A percentile compares a stretch with the other conserved stretches of the same genome.
Evolutionary conservation across 495 filamentous ascomycete species (phyloP).

Genomic region (Platismatia glauca): DNA sequence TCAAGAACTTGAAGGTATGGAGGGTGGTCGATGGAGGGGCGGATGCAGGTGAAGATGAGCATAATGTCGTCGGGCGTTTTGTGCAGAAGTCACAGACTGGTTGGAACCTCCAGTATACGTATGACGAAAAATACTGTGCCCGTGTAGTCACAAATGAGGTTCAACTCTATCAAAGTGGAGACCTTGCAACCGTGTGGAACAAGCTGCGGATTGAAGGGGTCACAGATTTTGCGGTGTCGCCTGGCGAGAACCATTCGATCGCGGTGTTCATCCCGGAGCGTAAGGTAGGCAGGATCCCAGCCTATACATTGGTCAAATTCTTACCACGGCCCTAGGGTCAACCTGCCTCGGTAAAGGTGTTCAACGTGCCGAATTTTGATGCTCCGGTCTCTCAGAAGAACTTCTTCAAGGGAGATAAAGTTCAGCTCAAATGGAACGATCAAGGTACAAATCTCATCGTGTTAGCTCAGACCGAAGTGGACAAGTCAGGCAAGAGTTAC

Average conservation of each 20-base stretch:
- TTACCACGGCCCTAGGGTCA: constrained; percentile 51
- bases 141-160: constrained; percentile 93
- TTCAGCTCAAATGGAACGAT: constrained; percentile 94
- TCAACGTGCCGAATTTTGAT: constrained; percentile 77
- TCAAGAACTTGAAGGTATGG: constrained; percentile 97
- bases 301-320: background rate
- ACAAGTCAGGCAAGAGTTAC: constrained; percentile 96
- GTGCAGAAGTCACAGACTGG: constrained; percentile 92
- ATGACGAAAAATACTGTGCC: constrained; percentile 85
- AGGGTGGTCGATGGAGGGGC: constrained; percentile 49
- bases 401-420: constrained; percentile 98
- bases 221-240: constrained; percentile 77
- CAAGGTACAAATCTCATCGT: constrained; percentile 86
- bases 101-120: constrained; percentile 96
- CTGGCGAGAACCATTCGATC: constrained; percentile 78
- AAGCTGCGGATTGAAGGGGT: constrained; percentile 91
- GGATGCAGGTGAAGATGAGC: constrained; percentile 37
- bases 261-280: constrained; percentile 91
- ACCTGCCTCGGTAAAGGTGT: constrained; percentile 89
- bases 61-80: constrained; percentile 71
- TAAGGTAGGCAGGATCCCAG: constrained; percentile 51
- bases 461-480: constrained; percentile 94
- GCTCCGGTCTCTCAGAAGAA: constrained; percentile 86
- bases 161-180: constrained; percentile 84
- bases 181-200: constrained; percentile 83